These are phyloP conservation scores for Eutypella sp. DNA, from an alignment of 2,329 filamentous ascomycete species.

Conservation along the genomic window DNA sequence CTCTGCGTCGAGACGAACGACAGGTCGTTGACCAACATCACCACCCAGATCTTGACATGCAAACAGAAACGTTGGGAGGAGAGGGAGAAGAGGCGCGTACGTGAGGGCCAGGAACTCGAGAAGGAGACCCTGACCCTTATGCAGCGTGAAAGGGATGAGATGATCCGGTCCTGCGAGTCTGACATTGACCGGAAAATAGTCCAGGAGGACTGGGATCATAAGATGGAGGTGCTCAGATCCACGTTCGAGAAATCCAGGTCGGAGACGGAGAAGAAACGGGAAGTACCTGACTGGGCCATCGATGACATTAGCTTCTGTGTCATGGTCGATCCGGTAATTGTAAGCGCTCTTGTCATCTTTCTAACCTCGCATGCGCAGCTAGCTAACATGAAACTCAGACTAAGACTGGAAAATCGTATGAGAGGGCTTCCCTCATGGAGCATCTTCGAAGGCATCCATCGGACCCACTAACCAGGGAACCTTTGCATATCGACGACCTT, in stretches of 20 bases:
- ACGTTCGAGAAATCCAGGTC: constrained; percentile 50
- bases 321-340: constrained; percentile 65
- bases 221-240: constrained; percentile 37
- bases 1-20: constrained; percentile 60
- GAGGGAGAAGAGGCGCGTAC: constrained; percentile 56
- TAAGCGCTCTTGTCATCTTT: constrained; percentile 25
- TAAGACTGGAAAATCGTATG: constrained; percentile 85
- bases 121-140: constrained; percentile 52
- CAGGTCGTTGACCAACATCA: constrained; percentile 66
- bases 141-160: constrained; percentile 39
- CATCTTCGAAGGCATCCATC: constrained; percentile 70
- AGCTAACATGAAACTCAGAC: constrained; percentile 43
- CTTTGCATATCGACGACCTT: constrained; percentile 63
- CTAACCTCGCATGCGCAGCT: neutral
- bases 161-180: constrained; percentile 19
- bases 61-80: constrained; percentile 85
- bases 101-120: constrained; percentile 55
- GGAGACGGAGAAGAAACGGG: constrained; percentile 41
- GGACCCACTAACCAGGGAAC: constrained; percentile 81
- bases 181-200: constrained; percentile 42
- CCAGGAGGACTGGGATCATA: constrained; percentile 40
- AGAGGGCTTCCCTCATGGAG: constrained; percentile 78
- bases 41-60: constrained; percentile 67
- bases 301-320: constrained; percentile 72
- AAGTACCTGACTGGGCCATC: constrained; percentile 71